These are phyloP conservation scores for Asclepias syriaca DNA, from an alignment of 257 asterid species.

Conservation along the genomic window DNA sequence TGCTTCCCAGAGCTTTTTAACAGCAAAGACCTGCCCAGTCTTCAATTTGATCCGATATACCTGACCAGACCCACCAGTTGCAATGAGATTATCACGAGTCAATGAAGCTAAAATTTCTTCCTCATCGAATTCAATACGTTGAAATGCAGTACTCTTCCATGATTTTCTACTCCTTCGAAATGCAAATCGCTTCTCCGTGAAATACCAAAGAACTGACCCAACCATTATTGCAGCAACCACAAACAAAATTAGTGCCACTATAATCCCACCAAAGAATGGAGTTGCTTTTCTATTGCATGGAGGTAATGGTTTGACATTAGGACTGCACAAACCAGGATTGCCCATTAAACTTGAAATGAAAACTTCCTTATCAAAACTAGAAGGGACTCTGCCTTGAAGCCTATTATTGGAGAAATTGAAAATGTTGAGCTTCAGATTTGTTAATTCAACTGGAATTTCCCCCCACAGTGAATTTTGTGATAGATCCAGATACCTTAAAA, in stretches of 20 bases:
- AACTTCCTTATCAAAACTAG: constrained; percentile 34
- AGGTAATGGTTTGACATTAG: constrained; percentile 45
- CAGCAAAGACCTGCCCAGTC: constrained; percentile 62
- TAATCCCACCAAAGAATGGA: constrained; percentile 20
- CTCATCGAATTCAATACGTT: constrained; percentile 44
- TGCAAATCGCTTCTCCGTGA: constrained; percentile 33
- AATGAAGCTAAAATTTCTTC: constrained; percentile 48
- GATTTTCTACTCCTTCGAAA: constrained; percentile 28
- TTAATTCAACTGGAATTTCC: constrained; percentile 47
- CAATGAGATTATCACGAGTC: constrained; percentile 56
- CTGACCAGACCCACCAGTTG: constrained; percentile 73
- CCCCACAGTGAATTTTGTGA: constrained; percentile 60
- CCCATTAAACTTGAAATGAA: constrained; percentile 49
- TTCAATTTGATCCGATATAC: constrained; percentile 61
- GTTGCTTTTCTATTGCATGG: constrained; percentile 49
- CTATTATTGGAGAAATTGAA: constrained; percentile 67
- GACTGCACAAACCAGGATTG: constrained; percentile 65
- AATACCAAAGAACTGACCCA: constrained; percentile 41
- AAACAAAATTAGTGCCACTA: not conserved
- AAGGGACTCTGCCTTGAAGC: constrained; percentile 72
- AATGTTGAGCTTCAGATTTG: constrained; percentile 56
- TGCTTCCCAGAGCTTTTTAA: constrained; percentile 74
- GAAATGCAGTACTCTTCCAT: constrained; percentile 70
- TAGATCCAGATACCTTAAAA: constrained; percentile 53
- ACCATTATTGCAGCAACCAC: constrained; percentile 39